Conservation (phyloP, 495 filamentous ascomycete species). For the Cercophora sp. region DNA sequence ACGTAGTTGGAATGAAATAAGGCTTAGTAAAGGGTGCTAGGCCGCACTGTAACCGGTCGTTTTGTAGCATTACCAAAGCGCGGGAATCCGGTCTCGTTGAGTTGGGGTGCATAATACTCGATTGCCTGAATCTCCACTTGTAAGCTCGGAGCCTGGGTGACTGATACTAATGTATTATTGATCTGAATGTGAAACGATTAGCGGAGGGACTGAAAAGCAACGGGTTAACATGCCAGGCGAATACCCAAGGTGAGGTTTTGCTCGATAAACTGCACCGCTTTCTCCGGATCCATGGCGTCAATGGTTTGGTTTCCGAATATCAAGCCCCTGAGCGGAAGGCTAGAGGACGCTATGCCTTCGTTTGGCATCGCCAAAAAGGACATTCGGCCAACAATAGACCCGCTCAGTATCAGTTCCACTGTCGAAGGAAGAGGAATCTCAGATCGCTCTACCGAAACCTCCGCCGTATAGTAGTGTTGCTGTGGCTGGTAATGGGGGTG, state of each 20-base stretch:
- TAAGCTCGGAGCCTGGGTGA: slow-evolving; percentile 16
- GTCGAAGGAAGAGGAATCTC: slow-evolving; percentile 29
- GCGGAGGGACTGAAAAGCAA: background rate
- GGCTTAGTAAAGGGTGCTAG: too few relatives aligned
- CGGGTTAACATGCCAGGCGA: slow-evolving; percentile 12
- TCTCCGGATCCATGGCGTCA: slow-evolving; percentile 5
- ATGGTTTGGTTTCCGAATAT: slow-evolving; percentile 6
- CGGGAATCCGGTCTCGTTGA: slow-evolving; percentile 14
- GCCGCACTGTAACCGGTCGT: slow-evolving; percentile 16
- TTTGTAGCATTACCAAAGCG: slow-evolving; percentile 16
- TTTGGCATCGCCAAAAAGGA: slow-evolving; percentile 19
- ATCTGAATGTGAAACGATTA: slow-evolving; percentile 9
- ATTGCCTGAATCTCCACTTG: slow-evolving; percentile 19
- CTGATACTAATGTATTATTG: slow-evolving; percentile 10
- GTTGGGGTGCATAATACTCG: slow-evolving; percentile 18
- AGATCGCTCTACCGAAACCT: slow-evolving; percentile 28
- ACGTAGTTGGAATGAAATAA: too few relatives aligned
- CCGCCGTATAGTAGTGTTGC: slow-evolving; percentile 28
- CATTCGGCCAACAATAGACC: slow-evolving; percentile 17
- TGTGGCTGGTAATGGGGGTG: background rate
- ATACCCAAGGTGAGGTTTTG: slow-evolving; percentile 18
- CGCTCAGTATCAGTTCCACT: slow-evolving; percentile 28
- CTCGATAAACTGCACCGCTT: slow-evolving; percentile 17
- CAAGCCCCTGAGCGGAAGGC: slow-evolving; percentile 15
- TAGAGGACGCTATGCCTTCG: slow-evolving; percentile 11